Base-by-base conservation (phyloP, 768 basidiomycete species). In the Mrakia gelida region DNA sequence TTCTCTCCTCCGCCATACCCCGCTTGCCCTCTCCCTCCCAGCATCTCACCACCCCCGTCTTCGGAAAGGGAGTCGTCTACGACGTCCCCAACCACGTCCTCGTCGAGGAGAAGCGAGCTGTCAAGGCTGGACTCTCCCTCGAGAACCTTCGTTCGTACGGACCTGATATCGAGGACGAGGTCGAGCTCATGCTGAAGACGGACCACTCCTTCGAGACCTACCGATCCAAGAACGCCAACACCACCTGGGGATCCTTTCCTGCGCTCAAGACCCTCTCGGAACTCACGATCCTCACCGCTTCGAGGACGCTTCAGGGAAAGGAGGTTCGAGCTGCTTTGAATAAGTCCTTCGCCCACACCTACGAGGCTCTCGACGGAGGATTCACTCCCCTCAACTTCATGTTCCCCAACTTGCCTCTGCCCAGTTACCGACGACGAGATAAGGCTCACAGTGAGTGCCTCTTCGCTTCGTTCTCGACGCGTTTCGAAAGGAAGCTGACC, bases 11-110 rank as follows among this genome's bases (percentile, higher is more conserved):
- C 2, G 45, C 45, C 49, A 52, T 18, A 10, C 7, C 71, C 15
- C 11, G 21, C 89, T 52, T 28, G 92, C 92, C 86, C 84, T n/a
- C 63, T 16, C 15, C 8, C 41, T 18, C 28, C 13, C 81, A 96
- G 94, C 92, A 92, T 83, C 86, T 95, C 65, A 96, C 95, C 0
- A 95, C 92, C 0, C 96, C 96, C 6, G 91, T 98, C 18, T 99
- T 99, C 82, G 97, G 97, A 65, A 94, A 94, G 82, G 95, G 93
- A 68, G 97, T 99, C 67, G 95, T 98, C 16, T 99, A 98, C 84
- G 97, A 98, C 81, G 90, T 93, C 72, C 96, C 97, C 45, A 98
- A 98, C 84, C 92, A 95, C 68, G 78, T 92, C 65, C 91, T 99
- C 85, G 98, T 99, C 95, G 95, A 99, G 82, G 97, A 99, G 84